These are phyloP conservation scores for Zymoseptoria pseudotritici DNA, from an alignment of 2,329 filamentous ascomycete genomes.

Conservation along the genomic window DNA sequence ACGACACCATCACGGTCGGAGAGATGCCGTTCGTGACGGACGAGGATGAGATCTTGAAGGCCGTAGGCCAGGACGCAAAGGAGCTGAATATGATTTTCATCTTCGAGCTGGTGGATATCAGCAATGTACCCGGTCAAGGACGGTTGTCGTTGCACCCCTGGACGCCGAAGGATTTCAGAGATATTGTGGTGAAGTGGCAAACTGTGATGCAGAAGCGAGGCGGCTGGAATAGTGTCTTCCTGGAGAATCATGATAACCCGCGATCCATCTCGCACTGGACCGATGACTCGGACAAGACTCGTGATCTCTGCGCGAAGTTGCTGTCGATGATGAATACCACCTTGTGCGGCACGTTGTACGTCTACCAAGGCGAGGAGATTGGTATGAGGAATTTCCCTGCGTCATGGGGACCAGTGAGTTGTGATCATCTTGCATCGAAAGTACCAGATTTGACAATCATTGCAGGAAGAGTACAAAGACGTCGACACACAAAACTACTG, in stretches of 20 bases:
- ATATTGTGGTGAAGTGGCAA: slow-evolving; percentile 36
- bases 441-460: background rate
- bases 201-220: slow-evolving; percentile 41
- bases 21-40: slow-evolving; percentile 52
- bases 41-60: slow-evolving; percentile 36
- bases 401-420: slow-evolving; percentile 31
- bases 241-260: slow-evolving; percentile 47
- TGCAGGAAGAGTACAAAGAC: slow-evolving; percentile 41
- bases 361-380: slow-evolving; percentile 47
- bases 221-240: slow-evolving; percentile 46
- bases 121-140: slow-evolving; percentile 28
- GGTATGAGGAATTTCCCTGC: slow-evolving; percentile 44
- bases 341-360: slow-evolving; percentile 43
- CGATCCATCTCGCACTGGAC: slow-evolving; percentile 43
- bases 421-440: background rate
- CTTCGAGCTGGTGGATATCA: slow-evolving; percentile 39
- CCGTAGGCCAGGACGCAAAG: slow-evolving; percentile 34
- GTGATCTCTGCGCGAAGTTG: slow-evolving; percentile 41
- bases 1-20: slow-evolving; percentile 53
- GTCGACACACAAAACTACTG: slow-evolving; percentile 52
- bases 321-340: slow-evolving; percentile 42
- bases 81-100: slow-evolving; percentile 45
- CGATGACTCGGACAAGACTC: slow-evolving; percentile 40
- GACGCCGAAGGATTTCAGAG: slow-evolving; percentile 26
- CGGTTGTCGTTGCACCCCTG: slow-evolving; percentile 35